Base-by-base conservation (phyloP, 148 eudicot genomes). In the Rhododendron vialii region DNA sequence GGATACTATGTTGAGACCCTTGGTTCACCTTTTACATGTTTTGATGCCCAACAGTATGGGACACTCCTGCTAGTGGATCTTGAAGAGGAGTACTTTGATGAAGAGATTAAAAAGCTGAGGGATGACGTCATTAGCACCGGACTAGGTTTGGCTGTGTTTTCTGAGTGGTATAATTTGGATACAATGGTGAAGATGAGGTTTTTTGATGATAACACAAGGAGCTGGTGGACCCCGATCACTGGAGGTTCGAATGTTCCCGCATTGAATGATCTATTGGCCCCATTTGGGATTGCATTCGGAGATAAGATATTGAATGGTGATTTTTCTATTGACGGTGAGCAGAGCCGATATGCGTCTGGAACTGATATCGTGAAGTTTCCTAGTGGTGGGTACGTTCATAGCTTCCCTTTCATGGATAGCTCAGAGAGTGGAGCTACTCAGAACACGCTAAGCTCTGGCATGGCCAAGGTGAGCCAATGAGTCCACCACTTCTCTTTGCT, bases 191-290 rank as follows among this genome's bases (percentile, higher is more conserved):
- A 95, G 82, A 95, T 97, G 99, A 93, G 95, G 84, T 95, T 95
- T 90, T 97, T 97, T 89, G 99, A 97, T 86, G 99, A 95, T 87
- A 97, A 95, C 90, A 97, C 99, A 7, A 88, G 99, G 88, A 97
- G 99, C 91, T 95, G 98, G 98, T 97, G 99, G 99, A 97, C 96
- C 84, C 98, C 99, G 5, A 94, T 97, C 67, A 94, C 99, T 85
- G 99, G 98, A 35, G 99, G 99, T 82, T 93, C 98, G 10, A 97
- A 97, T 90, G 86, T 97, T 80, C 99, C 99, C 51, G 99, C 99
- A 84, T 85, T 97, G 73, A 97, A 97, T 91, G 98, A 94, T 89
- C 98, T 97, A 81, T 92, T 97, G 94, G 95, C 96, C 47, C 96
- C 98, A 78, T 95, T 93, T 90, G 98, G 98, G 74, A 93, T 97